phyloP scores from a whole-genome alignment of 352 stramenopile genomes.

The Phytophthora lateralis region DNA sequence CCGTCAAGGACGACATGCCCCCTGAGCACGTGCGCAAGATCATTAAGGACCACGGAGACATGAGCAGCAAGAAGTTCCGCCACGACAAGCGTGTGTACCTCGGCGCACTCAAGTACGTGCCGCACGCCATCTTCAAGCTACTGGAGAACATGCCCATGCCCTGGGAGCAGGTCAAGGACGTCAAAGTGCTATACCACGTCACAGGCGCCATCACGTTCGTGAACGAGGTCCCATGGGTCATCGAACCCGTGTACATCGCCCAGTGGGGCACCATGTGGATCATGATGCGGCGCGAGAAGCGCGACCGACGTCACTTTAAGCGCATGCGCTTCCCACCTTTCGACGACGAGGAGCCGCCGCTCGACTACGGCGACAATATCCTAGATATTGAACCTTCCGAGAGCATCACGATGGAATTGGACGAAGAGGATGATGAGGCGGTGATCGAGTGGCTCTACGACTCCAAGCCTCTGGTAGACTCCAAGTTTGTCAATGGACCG shows the following conservation, averaged over 20 bases:
- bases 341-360: slow-evolving; percentile 98
- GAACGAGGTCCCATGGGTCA: slow-evolving; percentile 99
- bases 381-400: slow-evolving; percentile 97
- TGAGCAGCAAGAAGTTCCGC: slow-evolving; percentile 99
- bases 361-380: slow-evolving; percentile 97
- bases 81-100: slow-evolving; percentile 99
- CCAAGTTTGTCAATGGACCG: slow-evolving; percentile 96
- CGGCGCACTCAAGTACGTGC: slow-evolving; percentile 99
- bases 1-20: slow-evolving; percentile 91
- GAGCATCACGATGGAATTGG: slow-evolving; percentile 97
- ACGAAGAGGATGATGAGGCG: slow-evolving; percentile 93
- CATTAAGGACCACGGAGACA: slow-evolving; percentile 99
- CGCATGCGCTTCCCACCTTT: slow-evolving; percentile 99
- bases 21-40: slow-evolving; percentile 99
- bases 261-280: slow-evolving; percentile 99
- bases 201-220: slow-evolving; percentile 99
- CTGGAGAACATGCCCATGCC: slow-evolving; percentile 99
- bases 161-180: slow-evolving; percentile 99
- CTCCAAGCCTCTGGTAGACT: slow-evolving; percentile 91
- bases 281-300: slow-evolving; percentile 99
- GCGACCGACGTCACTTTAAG: slow-evolving; percentile 99
- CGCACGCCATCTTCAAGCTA: slow-evolving; percentile 99
- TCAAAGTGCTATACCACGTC: slow-evolving; percentile 99
- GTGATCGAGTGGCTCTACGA: slow-evolving; percentile 99
- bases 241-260: slow-evolving; percentile 99